Evolutionary conservation across 257 asterid genomes (phyloP), one percentile per base, ranked within the genome.

Genomic region (Forsythia suspensa): DNA sequence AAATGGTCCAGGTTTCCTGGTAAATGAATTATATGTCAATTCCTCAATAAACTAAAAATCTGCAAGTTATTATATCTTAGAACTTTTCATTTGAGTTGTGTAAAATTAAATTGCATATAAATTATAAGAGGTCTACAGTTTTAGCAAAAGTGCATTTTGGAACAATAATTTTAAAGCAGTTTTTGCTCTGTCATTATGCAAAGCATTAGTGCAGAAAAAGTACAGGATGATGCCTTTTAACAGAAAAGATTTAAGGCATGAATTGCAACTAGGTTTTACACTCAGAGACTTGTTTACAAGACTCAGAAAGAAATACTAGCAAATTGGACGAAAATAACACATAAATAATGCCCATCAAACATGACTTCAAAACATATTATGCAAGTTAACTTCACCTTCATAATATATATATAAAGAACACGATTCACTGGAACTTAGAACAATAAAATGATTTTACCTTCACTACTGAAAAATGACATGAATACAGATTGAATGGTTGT

Each of bases 401-500:
- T 5, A 4, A 71, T 16, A 41, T 29, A 71, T n/a, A n/a, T 20
- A 24, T 20, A 24, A 73, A 52, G 77, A 43, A 52, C 24, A 75
- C 73, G 57, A 68, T 34, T 77, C 18, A 20, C 76, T 70, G 77
- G 61, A 80, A 77, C 61, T 48, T 39, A 59, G 38, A 38, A 80
- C 20, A 36, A 74, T 6, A 66, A n/a, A 75, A 65, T 69, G 48
- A 57, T 70, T 74, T 83, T 88, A 95, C 99, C 98, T 94, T 93
- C 80, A 93, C 92, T 57, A 91, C 84, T 82, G 85, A 84, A 68
- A 85, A 81, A 79, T 89, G 91, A 79, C 83, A 79, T 38, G 97
- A 89, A 88, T 95, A 83, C 89, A 76, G 85, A 81, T 95, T 95
- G 85, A 95, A 95, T 43, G 91, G 90, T 79, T 90, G 98, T 18